Base-by-base conservation (phyloP, 2,329 filamentous ascomycete genomes). In the Hypoxylon sp. region DNA sequence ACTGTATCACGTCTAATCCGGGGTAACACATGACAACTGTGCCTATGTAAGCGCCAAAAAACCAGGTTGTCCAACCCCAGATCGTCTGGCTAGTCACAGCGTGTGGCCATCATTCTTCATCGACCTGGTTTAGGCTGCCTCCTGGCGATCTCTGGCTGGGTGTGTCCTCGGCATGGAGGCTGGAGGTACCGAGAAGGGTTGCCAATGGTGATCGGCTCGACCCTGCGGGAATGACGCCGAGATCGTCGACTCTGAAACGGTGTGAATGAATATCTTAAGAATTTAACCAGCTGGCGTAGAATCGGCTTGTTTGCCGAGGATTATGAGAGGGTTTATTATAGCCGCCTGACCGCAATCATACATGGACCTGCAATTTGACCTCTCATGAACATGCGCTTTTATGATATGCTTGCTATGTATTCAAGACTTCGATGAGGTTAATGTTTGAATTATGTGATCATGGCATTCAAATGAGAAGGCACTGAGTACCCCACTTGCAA, bases 171-270 rank as follows among this genome's bases (percentile, higher is more conserved):
- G 38, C 8, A 16, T 38, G 30, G 30, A 28, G n/a, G 28, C 20
- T 38, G 30, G 30, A 28, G n/a, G 28, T 26, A 52, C 59, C 38
- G 54, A 54, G 30, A n/a, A n/a, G n/a, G n/a, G n/a, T n/a, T 28
- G 18, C 22, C 32, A 57, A 40, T 44, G 53, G 11, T 18, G 61
- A 64, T 65, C 58, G 42, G 24, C 46, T 53, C 18, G 45, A 44
- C 59, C 48, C 33, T 42, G 48, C n/a, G 28, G 14, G 51, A 54
- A 64, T 66, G 59, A 68, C 59, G 63, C 49, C 14, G 56, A 2
- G 66, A 66, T 69, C 66, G 63, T 61, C 66, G 50, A 30, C 20
- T 61, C 56, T 69, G 66, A 69, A 69, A 69, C 66, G n/a, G 32
- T 24, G 16, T 16, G 28, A 57, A 55, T 64, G 61, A 51, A 59